Base-by-base conservation (phyloP, 768 basidiomycete genomes). In the Fomitopsis pulvina region DNA sequence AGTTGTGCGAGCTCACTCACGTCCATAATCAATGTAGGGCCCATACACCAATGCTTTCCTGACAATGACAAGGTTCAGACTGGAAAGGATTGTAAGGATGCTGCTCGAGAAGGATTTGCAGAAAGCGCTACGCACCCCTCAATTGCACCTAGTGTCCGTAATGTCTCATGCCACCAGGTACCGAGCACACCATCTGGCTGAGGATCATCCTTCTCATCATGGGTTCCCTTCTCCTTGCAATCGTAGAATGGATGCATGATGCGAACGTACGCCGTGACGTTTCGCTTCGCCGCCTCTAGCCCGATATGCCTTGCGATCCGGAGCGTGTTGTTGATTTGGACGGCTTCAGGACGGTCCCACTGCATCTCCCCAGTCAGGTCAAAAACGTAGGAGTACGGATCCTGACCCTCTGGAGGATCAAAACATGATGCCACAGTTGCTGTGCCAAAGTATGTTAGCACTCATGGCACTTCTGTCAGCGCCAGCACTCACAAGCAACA, bases 101-200 rank as follows among this genome's bases (percentile, higher is more conserved):
- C 76, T 48, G 10, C 14, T 28, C 16, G 16, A 16, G 38, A 16
- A 42, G n/a, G n/a, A n/a, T n/a, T n/a, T n/a, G n/a, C 27, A 46
- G n/a, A 32, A 3, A 16, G 25, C n/a, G n/a, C 1, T 6, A 55
- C 61, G 38, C 59, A 90, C 89, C 80, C 78, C 53, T 80, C 72
- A 49, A 92, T 87, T 4, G 81, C 79, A 20, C 83, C 87, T 52
- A 92, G 63, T 63, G 78, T 78, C 28, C 90, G 77, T 22, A 87
- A 69, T 1, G 86, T 80, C 69, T 92, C 91, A 57, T 93, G 91
- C 87, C 89, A 92, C 91, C 91, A 93, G 16, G 71, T 79, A 16
- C 91, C 90, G 52, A 82, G 66, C 5, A 80, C 76, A 40, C 81
- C 83, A 18, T 71, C 66, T 10, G 91, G 89, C 60, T 86, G 85